These are phyloP conservation scores for Podochytrium sp. DNA, from an alignment of 192 early-diverging fungal species.

Conservation along the genomic window DNA sequence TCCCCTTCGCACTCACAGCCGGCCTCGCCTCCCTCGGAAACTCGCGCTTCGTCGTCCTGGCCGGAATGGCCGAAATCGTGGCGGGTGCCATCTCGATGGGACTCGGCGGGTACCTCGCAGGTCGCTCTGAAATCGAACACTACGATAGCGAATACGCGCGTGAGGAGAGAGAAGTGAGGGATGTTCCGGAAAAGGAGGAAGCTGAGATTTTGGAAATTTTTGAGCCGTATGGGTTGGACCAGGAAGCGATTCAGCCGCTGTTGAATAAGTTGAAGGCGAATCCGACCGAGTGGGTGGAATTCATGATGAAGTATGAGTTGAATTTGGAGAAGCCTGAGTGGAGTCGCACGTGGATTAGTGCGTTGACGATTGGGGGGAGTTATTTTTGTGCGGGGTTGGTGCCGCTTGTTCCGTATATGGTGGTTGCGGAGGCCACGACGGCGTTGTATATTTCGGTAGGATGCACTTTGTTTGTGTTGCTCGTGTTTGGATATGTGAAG, in stretches of 20 bases:
- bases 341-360: conserved; percentile 59
- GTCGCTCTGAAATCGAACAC: conserved; percentile 62
- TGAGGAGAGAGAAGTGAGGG: conserved; percentile 54
- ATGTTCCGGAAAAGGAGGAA: conserved; percentile 41
- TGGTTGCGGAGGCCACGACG: conserved; percentile 38
- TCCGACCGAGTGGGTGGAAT: conserved; percentile 66
- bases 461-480: conserved; percentile 53
- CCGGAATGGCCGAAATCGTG: no score
- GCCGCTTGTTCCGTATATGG: conserved; percentile 66
- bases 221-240: conserved; percentile 54
- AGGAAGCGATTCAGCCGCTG: conserved; percentile 52
- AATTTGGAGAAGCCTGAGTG: conserved; percentile 59
- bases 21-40: conserved; percentile 58
- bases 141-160: conserved; percentile 58
- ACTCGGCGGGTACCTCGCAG: conserved; percentile 66
- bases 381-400: conserved; percentile 67
- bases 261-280: conserved; percentile 53
- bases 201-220: background rate
- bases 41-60: conserved; percentile 57
- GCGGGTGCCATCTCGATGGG: conserved; percentile 66
- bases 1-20: conserved; percentile 68
- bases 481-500: conserved; percentile 68
- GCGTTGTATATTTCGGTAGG: conserved; percentile 57
- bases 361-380: conserved; percentile 60
- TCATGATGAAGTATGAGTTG: conserved; percentile 78